Percentiles rank a stretch among this genome's conserved stretches.
Evolutionary conservation across 2,329 filamentous ascomycete genomes (phyloP).

Genomic region (Blastomyces silverae): DNA sequence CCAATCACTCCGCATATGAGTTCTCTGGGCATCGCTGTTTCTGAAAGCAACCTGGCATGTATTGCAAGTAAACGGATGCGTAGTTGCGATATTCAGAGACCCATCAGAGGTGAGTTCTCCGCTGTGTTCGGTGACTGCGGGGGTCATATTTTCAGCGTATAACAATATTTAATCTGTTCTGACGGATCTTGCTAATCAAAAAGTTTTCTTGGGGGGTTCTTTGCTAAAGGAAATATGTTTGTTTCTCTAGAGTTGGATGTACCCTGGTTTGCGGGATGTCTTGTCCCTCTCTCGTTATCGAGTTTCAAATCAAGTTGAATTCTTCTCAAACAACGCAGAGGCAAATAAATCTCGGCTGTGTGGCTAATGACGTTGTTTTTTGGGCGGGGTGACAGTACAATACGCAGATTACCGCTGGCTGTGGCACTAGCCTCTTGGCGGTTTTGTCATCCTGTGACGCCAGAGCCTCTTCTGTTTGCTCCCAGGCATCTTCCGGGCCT

Average conservation of each 20-base stretch:
- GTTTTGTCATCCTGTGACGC: constrained; percentile 10
- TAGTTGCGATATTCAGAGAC: constrained; percentile 34
- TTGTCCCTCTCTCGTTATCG: neutral
- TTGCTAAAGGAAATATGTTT: neutral
- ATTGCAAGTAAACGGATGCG: constrained; percentile 95
- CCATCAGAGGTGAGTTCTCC: constrained; percentile 19
- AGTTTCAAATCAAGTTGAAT: constrained; percentile 12
- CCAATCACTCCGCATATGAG: constrained; percentile 98
- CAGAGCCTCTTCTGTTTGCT: constrained; percentile 7
- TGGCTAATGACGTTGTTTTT: constrained; percentile 9
- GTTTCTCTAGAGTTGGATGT: neutral
- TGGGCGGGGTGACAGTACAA: constrained; percentile 9
- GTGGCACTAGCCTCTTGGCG: neutral
- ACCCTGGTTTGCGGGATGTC: neutral
- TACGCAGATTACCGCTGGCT: neutral
- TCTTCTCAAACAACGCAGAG: neutral
- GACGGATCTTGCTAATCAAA: neutral
- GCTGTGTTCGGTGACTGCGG: constrained; percentile 1
- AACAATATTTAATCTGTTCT: neutral
- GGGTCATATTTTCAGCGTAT: constrained; percentile 14
- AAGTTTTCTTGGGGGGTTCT: neutral
- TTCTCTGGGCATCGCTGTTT: constrained; percentile 84
- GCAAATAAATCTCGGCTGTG: constrained; percentile 9
- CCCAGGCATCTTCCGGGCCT: neutral
- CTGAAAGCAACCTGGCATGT: constrained; percentile 96